Base-by-base conservation (phyloP, 2,329 filamentous ascomycete genomes). In the Aureobasidium musti region DNA sequence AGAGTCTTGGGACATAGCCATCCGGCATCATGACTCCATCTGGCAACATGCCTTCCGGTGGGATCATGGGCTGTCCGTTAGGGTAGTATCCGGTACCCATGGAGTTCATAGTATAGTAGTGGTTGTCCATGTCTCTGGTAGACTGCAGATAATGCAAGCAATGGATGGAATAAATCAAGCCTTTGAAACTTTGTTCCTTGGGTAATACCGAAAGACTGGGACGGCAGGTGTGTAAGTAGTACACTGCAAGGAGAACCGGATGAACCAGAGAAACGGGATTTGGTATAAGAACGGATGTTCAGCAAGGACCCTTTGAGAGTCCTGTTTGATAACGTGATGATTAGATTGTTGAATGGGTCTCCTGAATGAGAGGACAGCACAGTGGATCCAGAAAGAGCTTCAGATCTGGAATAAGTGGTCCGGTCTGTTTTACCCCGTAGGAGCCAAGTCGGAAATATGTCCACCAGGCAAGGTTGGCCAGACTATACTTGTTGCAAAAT, bases 21-120 rank as follows among this genome's bases (percentile, higher is more conserved):
- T 73, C 70, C 11, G 72, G 69, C 52, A 74, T 71, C 65, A 76
- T 73, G 63, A 74, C 72, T 49, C 63, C 63, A n/a, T 65, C 63
- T 50, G 41, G 53, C 13, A 60, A 17, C 53, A 66, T 50, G 17
- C 52, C 52, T 28, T 57, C 63, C 28, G 50, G 21, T 10, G 26
- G 63, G 14, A 47, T 23, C n/a, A 65, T 65, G 61, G 73, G 72
- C 54, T 73, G 73, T 43, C 71, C 71, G 59, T 68, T 70, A 5
- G 72, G 68, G 67, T 74, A 75, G 68, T 72, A 76, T 33, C 68
- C 69, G 41, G 72, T 70, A 21, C 50, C 52, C 65, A 73, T 67
- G 17, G 72, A 71, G 57, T 71, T 72, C 65, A 74, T 73, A n/a
- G 68, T 33, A 26, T 68, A 63, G 57, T 67, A 69, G 61, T 67